Conservation (phyloP, 345 rosid species). For the Durio zibethinus region DNA sequence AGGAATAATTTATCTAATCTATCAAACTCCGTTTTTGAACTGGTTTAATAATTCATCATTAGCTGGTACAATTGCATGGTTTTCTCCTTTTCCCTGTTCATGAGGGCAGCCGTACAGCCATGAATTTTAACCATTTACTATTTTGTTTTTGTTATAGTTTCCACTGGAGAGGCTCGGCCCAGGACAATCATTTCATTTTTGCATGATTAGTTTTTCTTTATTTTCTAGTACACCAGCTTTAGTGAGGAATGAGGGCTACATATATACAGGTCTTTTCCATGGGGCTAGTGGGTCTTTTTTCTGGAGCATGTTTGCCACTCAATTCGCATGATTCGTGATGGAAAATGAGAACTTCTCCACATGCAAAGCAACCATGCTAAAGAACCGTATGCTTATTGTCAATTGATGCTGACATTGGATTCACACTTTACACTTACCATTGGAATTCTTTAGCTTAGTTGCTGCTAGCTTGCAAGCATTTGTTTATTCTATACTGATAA, state of each 20-base stretch:
- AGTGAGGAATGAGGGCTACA: background rate
- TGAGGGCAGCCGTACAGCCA: background rate
- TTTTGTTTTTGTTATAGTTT: background rate
- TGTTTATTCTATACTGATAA: background rate
- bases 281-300: background rate
- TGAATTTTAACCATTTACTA: background rate
- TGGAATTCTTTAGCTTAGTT: constrained; percentile 20
- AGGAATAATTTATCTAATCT: background rate
- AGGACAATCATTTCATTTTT: background rate
- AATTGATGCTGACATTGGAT: constrained; percentile 25
- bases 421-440: constrained; percentile 11
- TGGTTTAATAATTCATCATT: too few species aligned
- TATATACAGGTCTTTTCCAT: background rate
- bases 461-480: constrained; percentile 51
- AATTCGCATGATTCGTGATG: background rate
- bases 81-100: background rate
- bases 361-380: constrained; percentile 4
- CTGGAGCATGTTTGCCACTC: background rate
- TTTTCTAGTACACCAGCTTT: too few species aligned
- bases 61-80: background rate
- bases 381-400: constrained; percentile 4
- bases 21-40: too few species aligned
- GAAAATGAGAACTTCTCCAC: constrained; percentile 1
- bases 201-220: too few species aligned
- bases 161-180: too few species aligned